Conservation (phyloP, 2,329 filamentous ascomycete species). For the Verticillium nonalfalfae region DNA sequence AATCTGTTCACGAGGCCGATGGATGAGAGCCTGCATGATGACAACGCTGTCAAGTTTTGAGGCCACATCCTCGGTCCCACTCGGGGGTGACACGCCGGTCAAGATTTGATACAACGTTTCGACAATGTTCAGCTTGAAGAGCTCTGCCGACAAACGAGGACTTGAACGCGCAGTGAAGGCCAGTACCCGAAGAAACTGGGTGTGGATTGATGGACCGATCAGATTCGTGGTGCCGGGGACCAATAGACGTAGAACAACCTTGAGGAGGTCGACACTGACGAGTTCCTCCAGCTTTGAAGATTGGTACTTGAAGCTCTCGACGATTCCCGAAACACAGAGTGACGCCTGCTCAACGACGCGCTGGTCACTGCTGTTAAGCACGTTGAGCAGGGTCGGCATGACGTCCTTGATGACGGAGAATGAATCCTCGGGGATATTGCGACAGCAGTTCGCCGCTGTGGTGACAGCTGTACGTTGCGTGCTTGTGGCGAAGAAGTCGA, state of each 20-base stretch:
- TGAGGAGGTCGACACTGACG: constrained; percentile 80
- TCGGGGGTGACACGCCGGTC: constrained; percentile 88
- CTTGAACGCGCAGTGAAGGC: constrained; percentile 88
- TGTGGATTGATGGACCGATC: constrained; percentile 90
- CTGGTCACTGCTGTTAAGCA: constrained; percentile 87
- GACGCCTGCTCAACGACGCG: constrained; percentile 96
- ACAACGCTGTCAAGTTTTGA: constrained; percentile 92
- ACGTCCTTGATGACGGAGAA: constrained; percentile 89
- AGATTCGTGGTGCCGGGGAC: constrained; percentile 93
- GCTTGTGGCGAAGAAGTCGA: constrained; percentile 96
- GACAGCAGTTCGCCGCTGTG: constrained; percentile 95
- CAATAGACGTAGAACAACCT: constrained; percentile 77
- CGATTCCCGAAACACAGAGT: constrained; percentile 88
- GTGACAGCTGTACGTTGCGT: constrained; percentile 96
- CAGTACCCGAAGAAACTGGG: constrained; percentile 87
- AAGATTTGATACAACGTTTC: constrained; percentile 97
- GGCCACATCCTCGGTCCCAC: constrained; percentile 67
- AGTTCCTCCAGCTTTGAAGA: constrained; percentile 86
- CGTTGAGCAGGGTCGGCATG: constrained; percentile 91
- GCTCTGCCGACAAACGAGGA: constrained; percentile 76
- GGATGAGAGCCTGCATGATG: constrained; percentile 97
- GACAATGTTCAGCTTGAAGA: constrained; percentile 94
- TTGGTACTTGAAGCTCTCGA: constrained; percentile 93
- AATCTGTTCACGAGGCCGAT: constrained; percentile 90
- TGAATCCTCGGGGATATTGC: constrained; percentile 90